Evolutionary conservation across 768 basidiomycete genomes (phyloP).

Genomic region (Lactarius sp.): DNA sequence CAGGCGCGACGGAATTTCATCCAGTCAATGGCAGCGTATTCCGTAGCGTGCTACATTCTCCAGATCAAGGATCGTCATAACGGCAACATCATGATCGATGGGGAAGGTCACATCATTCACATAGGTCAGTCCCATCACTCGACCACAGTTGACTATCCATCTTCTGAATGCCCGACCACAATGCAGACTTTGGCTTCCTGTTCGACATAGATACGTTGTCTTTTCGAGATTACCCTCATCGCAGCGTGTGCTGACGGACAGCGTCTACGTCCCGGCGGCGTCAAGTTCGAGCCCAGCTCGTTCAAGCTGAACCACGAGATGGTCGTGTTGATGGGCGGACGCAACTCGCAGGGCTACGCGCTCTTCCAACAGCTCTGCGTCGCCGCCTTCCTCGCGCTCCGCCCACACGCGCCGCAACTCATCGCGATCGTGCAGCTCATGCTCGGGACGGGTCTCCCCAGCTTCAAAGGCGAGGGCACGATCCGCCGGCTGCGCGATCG

Average conservation of each 20-base stretch:
- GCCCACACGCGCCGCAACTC: constrained; percentile 90
- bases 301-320: constrained; percentile 99
- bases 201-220: constrained; percentile 96
- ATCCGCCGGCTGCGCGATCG: constrained; percentile 83
- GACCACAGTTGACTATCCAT: not conserved
- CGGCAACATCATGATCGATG: constrained; percentile 99
- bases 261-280: constrained; percentile 51
- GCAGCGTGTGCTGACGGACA: not conserved
- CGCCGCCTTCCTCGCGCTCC: constrained; percentile 93
- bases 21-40: constrained; percentile 99
- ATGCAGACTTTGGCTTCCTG: constrained; percentile 87
- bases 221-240: constrained; percentile 9
- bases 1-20: constrained; percentile 92
- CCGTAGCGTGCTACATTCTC: constrained; percentile 93
- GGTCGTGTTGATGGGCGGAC: constrained; percentile 96
- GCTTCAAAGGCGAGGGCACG: constrained; percentile 94
- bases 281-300: constrained; percentile 97
- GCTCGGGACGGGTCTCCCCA: constrained; percentile 91
- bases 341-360: constrained; percentile 89
- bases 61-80: constrained; percentile 99
- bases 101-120: constrained; percentile 94
- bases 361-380: constrained; percentile 91
- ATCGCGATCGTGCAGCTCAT: constrained; percentile 86
- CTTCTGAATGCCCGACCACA: not conserved
- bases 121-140: constrained; percentile 54